Evolutionary conservation across 1,284 basidiomycete genomes (phyloP).

Genomic region (Marasmius sp.): DNA sequence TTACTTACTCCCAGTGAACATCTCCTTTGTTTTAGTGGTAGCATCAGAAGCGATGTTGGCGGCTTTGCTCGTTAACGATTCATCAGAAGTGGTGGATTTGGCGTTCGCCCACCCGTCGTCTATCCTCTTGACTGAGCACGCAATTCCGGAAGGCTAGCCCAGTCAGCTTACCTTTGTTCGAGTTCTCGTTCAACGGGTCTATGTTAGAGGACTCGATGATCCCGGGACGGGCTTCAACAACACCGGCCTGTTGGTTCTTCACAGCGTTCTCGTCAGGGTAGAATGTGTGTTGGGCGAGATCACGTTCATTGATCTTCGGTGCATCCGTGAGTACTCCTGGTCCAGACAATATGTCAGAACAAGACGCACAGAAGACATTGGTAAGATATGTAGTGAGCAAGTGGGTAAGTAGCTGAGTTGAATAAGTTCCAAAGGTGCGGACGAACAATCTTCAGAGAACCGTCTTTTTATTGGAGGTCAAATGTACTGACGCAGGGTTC

Average conservation of each 20-base stretch:
- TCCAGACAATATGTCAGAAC: no score
- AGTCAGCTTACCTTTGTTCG: conserved; percentile 35
- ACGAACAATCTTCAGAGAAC: neutral
- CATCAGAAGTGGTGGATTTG: conserved; percentile 10
- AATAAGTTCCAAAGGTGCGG: neutral
- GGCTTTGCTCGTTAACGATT: conserved; percentile 19
- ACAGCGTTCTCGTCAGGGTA: no score
- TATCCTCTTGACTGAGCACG: conserved; percentile 13
- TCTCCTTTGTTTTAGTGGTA: conserved; percentile 39
- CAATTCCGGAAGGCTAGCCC: neutral
- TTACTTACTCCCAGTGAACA: conserved; percentile 15
- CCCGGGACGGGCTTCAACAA: conserved; percentile 50
- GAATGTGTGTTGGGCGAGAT: no score
- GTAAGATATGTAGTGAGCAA: no score
- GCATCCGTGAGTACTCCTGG: no score
- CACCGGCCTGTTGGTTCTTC: conserved; percentile 38
- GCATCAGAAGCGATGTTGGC: conserved; percentile 32
- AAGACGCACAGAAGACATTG: no score
- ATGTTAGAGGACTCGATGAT: conserved; percentile 54
- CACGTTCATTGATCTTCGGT: no score
- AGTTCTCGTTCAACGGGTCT: conserved; percentile 47
- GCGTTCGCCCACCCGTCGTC: conserved; percentile 46
- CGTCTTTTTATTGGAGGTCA: neutral
- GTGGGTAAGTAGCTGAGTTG: no score
- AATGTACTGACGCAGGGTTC: neutral